Evolutionary conservation across 306 rosid genomes (phyloP), one percentile per base, ranked within the genome.

Genomic region (Dalbergia cultrata): DNA sequence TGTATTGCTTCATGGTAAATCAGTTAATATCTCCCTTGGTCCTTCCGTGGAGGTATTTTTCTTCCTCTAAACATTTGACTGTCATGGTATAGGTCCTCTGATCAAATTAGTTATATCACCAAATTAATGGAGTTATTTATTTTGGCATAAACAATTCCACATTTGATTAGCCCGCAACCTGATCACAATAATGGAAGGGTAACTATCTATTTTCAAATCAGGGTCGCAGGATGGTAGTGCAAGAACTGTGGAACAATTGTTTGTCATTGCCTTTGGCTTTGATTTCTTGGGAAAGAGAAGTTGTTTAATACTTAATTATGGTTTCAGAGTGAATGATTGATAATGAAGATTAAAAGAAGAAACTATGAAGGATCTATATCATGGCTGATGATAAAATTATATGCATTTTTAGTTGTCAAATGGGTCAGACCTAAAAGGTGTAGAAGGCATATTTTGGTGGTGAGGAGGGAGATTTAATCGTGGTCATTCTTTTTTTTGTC

Each of bases 31-130:
- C 70, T 70, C 93, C 33, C 90, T 92, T 22, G 97, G 89, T 67
- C 94, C 99, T 83, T 86, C 88, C 22, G 79, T 83, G 72, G 99
- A 95, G 97, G 99, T 95, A 87, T 41, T 45, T 85, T 80, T 70
- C 77, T 57, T 77, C 60, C 44, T 17, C 59, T 31, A 69, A 80
- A 45, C 43, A 53, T 66, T 68, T 68, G 50, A 56, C 62, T 62
- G 34, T 82, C 35, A 70, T 70, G 65, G 18, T 45, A 78, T 70
- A 64, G 61, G 45, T 9, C 8, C 49, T 43, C 49, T 43, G 56
- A 50, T 18, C 18, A 50, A 50, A 53, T 53, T 11, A 16, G 58
- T 53, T 16, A 5, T 53, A 53, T 6, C 21, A 16, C 58, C 58
- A 53, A 53, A 53, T 53, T 53, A 53, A 1, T 53, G 17, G 58